phyloP scores from a whole-genome alignment of 2,329 filamentous ascomycete genomes.

The Penicillium sclerotigenum region DNA sequence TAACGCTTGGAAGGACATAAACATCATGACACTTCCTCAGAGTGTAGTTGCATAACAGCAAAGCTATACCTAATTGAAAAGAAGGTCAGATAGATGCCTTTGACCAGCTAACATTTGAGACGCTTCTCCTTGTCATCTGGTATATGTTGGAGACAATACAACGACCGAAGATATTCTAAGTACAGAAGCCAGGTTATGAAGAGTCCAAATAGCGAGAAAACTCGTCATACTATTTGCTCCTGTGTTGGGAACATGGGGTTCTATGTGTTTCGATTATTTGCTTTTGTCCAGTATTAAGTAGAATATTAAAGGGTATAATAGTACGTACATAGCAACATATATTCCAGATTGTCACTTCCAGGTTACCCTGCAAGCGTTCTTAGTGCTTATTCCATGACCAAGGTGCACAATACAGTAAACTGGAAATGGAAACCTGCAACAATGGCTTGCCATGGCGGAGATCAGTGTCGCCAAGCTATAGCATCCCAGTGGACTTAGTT shows the following conservation, averaged over 20 bases:
- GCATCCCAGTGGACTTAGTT: neutral
- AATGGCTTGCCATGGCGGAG: neutral
- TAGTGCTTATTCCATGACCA: neutral
- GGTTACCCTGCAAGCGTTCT: neutral
- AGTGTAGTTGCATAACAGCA: neutral
- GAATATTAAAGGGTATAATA: neutral
- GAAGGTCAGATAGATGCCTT: neutral
- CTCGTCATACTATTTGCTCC: constrained; percentile 1
- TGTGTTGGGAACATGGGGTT: constrained; percentile 5
- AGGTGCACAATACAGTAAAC: neutral
- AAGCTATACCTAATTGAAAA: neutral
- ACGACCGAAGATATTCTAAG: neutral
- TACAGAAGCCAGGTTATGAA: neutral
- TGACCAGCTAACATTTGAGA: neutral
- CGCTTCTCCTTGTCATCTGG: neutral
- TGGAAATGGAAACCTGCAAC: neutral
- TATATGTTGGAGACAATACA: neutral
- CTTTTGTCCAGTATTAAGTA: neutral
- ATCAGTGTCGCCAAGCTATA: neutral
- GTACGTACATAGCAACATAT: constrained; percentile 12
- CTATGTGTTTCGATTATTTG: neutral
- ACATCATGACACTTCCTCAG: constrained; percentile 8
- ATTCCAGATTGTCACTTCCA: neutral
- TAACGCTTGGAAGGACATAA: constrained; percentile 11
- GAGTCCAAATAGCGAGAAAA: constrained; percentile 3